Evolutionary conservation across 176 grass and related monocot species (phyloP).

Genomic region (Phoenix roebelenii): DNA sequence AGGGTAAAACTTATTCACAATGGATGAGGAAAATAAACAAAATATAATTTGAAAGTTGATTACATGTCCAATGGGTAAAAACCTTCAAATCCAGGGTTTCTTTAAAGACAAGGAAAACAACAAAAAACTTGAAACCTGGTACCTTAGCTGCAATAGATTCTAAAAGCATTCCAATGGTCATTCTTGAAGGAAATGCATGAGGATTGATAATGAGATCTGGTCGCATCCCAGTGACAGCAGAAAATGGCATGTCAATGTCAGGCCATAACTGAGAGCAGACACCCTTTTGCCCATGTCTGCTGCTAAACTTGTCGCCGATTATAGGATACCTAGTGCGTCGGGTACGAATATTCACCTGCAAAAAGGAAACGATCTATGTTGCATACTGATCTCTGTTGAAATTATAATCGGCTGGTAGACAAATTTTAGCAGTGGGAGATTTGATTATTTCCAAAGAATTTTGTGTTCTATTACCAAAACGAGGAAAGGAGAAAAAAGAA

Average conservation of each 20-base stretch:
- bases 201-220: slow-evolving; percentile 96
- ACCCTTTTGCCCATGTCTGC: slow-evolving; percentile 95
- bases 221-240: slow-evolving; percentile 86
- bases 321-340: slow-evolving; percentile 77
- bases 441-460: no score
- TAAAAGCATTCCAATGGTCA: slow-evolving; percentile 98
- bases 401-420: no score
- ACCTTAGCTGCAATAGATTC: slow-evolving; percentile 97
- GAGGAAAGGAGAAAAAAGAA: no score
- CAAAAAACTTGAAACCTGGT: not conserved
- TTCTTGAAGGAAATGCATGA: slow-evolving; percentile 97
- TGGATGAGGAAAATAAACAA: no score
- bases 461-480: no score
- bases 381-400: no score
- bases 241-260: slow-evolving; percentile 98
- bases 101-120: no score
- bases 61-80: no score
- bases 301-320: slow-evolving; percentile 99
- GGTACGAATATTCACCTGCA: slow-evolving; percentile 73
- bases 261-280: slow-evolving; percentile 97
- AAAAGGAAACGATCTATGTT: slow-evolving; percentile 6
- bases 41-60: no score
- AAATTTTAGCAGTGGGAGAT: no score
- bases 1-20: no score
- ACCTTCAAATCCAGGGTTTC: no score